These are phyloP conservation scores for Calendula officinalis DNA, from an alignment of 129 eudicot species.

Conservation along the genomic window DNA sequence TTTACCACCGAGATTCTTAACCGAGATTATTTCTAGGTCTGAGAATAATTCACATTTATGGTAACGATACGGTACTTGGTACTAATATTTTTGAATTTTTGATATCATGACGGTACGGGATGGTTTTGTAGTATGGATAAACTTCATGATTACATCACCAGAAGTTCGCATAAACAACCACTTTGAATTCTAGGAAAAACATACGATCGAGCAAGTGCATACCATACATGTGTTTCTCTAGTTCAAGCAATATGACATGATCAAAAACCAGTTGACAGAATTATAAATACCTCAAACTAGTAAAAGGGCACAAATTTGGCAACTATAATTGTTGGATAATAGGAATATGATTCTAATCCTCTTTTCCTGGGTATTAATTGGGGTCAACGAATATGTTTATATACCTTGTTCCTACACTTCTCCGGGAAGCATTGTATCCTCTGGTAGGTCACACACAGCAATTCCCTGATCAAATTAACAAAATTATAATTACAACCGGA, in stretches of 20 bases:
- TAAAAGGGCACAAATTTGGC: conserved; percentile 16
- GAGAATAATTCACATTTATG: too few species aligned
- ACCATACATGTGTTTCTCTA: conserved; percentile 1
- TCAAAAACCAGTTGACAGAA: conserved; percentile 16
- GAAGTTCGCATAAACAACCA: background rate
- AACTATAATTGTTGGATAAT: conserved; percentile 20
- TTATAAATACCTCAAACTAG: conserved; percentile 24
- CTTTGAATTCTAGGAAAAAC: background rate
- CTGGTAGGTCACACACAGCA: conserved; percentile 90
- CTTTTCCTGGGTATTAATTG: conserved; percentile 25
- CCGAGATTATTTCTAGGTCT: too few species aligned
- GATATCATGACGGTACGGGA: too few species aligned
- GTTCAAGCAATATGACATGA: conserved; percentile 18
- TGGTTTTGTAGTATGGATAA: too few species aligned
- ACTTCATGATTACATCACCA: background rate
- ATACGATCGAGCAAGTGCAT: conserved; percentile 15
- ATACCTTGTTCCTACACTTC: conserved; percentile 57
- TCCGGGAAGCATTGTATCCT: conserved; percentile 97
- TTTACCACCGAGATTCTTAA: too few species aligned
- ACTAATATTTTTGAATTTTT: too few species aligned
- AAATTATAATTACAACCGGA: background rate
- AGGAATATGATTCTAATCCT: conserved; percentile 17
- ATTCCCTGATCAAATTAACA: conserved; percentile 53
- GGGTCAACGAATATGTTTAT: conserved; percentile 9
- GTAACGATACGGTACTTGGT: too few species aligned